Percentiles rank a stretch among this genome's conserved stretches.
phyloP scores from a whole-genome alignment of 1,284 basidiomycete genomes.

The Earliella scabrosa region DNA sequence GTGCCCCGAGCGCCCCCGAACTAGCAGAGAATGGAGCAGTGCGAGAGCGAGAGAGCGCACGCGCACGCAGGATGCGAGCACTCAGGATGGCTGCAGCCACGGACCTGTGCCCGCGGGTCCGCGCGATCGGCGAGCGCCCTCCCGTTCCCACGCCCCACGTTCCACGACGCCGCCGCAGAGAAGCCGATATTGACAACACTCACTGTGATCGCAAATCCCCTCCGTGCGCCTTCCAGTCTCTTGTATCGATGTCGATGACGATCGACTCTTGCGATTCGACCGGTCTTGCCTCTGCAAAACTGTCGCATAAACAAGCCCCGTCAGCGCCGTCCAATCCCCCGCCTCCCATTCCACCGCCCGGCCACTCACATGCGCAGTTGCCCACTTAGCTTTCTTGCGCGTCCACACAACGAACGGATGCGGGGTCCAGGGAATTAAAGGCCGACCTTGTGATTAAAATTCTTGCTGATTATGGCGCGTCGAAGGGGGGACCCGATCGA shows the following conservation, averaged over 20 bases:
- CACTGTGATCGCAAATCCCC: constrained; percentile 21
- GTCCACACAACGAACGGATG: constrained; percentile 4
- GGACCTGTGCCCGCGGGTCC: not conserved
- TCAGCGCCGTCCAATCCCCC: constrained; percentile 22
- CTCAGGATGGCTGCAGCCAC: too few species aligned
- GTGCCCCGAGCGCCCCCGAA: not conserved
- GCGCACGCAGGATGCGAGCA: too few species aligned
- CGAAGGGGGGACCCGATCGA: constrained; percentile 16
- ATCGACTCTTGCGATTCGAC: constrained; percentile 19
- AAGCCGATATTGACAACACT: constrained; percentile 19
- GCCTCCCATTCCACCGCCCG: constrained; percentile 6
- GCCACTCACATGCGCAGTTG: constrained; percentile 24
- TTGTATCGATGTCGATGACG: constrained; percentile 17
- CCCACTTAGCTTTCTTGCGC: constrained; percentile 25
- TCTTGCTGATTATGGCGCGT: constrained; percentile 20
- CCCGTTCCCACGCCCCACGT: constrained; percentile 59
- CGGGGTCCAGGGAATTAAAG: constrained; percentile 26
- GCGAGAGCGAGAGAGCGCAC: too few species aligned
- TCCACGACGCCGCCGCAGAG: constrained; percentile 49
- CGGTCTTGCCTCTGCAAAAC: constrained; percentile 22
- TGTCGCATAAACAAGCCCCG: constrained; percentile 14
- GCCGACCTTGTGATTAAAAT: constrained; percentile 29
- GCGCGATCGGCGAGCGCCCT: not conserved
- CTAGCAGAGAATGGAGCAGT: constrained; percentile 3
- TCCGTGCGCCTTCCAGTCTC: constrained; percentile 13